A percentile compares a stretch with the other conserved stretches of the same genome.
phyloP scores from a whole-genome alignment of 257 asterid genomes.

The Solanum appendiculatum region DNA sequence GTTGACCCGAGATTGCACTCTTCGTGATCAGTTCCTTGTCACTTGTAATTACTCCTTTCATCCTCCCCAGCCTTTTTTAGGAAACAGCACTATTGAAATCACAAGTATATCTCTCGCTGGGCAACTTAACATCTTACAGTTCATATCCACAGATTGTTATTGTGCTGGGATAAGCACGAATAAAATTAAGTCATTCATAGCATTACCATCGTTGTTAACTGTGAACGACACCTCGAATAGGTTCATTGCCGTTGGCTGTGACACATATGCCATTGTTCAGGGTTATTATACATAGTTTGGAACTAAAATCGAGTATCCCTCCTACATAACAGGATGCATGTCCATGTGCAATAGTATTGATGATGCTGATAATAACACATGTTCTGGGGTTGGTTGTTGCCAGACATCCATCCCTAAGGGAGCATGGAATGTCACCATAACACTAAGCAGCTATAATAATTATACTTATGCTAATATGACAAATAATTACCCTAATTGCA shows the following conservation, averaged over 20 bases:
- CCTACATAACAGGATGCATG: slow-evolving; percentile 20
- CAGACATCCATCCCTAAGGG: slow-evolving; percentile 15
- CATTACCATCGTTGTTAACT: rapidly evolving
- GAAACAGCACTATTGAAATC: background rate
- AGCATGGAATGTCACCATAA: background rate
- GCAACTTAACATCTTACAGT: background rate
- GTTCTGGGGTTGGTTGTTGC: slow-evolving; percentile 33
- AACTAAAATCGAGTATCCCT: no score
- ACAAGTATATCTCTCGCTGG: slow-evolving; percentile 8
- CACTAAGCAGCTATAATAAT: background rate
- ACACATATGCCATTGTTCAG: background rate
- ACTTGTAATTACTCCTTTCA: background rate
- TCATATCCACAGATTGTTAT: slow-evolving; percentile 13
- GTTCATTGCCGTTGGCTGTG: slow-evolving; percentile 26
- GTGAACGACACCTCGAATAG: slow-evolving; percentile 17
- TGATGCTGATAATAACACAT: background rate
- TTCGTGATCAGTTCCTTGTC: background rate
- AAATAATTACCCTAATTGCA: background rate
- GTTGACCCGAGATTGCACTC: background rate
- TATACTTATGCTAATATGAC: background rate
- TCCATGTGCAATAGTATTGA: background rate
- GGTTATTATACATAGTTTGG: background rate
- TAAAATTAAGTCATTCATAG: rapidly evolving
- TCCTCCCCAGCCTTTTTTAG: background rate
- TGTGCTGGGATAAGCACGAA: background rate